Base-by-base conservation (phyloP, 768 basidiomycete genomes). In the Podaxis mareebaensis region DNA sequence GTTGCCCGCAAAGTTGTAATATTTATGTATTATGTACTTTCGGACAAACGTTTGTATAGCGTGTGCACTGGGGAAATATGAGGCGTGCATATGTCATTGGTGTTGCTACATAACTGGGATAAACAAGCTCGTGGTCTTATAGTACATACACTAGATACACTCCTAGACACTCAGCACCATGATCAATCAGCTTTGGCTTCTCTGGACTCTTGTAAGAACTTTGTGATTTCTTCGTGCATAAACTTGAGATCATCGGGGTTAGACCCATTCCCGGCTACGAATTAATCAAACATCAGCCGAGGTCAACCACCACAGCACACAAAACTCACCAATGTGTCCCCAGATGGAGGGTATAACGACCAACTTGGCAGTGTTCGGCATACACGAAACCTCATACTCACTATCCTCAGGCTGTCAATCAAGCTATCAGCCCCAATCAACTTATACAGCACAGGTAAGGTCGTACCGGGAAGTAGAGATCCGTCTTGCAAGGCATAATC, bases 401-500 rank as follows among this genome's bases (percentile, higher is more conserved):
- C 77, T 84, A 65, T 85, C 85, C 66, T 85, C 83, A 1, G 84
- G 84, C 83, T 86, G 12, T 22, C 54, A 36, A 63, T n/a, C 28
- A n/a, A 22, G 7, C 36, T 64, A 30, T 53, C 17, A 46, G 17
- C 24, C 60, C 24, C 55, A 8, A 28, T n/a, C 33, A 60, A 39
- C 17, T 28, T n/a, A 51, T 28, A 64, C 20, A 58, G 28, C 17
- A 53, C n/a, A 7, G 36, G 6, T 2, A 22, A 46, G 49, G 24
- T 66, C 72, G 40, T 60, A 84, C 83, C 20, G 85, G 76, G 70
- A 87, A 86, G 69, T 85, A 85, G 42, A 87, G 69, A 65, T 86
- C 85, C 1, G 83, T 85, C 74, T 83, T 84, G 66, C 79, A 81
- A 3, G 85, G 85, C 83, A 86, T 84, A 53, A 86, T 79, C 48